Base-by-base conservation (phyloP, 331 rosid species). In the Malus hybrid region DNA sequence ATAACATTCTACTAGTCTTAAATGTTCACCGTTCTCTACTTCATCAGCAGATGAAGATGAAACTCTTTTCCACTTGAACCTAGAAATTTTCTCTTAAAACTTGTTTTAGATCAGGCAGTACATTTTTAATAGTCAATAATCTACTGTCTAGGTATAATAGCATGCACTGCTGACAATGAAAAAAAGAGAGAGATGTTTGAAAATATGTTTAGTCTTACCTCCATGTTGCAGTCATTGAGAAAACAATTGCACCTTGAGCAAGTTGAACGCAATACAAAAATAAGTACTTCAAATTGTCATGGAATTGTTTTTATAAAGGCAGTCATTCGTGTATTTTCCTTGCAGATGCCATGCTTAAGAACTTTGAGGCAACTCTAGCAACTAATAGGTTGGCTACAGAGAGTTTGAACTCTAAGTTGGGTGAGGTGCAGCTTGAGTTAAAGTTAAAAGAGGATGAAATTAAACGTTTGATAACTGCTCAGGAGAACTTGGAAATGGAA, bases 311-410 rank as follows among this genome's bases (percentile, higher is more conserved):
- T 71, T 50, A 56, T 73, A 65, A 78, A 61, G 32, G 46, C 34
- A 46, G 6, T 36, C 3, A 42, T 52, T 31, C 42, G 5, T 66
- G 28, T 48, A 59, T 24, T 88, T 84, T 75, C 39, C 72, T 73
- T 86, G 86, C 96, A 95, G 99, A 90, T 78, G 68, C 59, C 29
- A 75, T 85, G 83, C 85, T 86, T 69, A 88, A 83, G 88, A 87
- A 78, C 70, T 86, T 90, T 71, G 92, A 89, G 77, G 89, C 86
- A 73, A 81, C 86, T 46, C 59, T 90, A 48, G 78, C 85, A 56
- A 73, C 89, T 68, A 86, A 82, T 84, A 85, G 81, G 82, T 74
- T 84, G 83, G 80, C 77, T 34, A 74, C 83, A 42, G 97, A 92
- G 78, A 86, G 76, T 77, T 76, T 95, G 86, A 89, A 85, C 83